phyloP scores from a whole-genome alignment of 805 yeast genomes.

The Candida caryicola region DNA sequence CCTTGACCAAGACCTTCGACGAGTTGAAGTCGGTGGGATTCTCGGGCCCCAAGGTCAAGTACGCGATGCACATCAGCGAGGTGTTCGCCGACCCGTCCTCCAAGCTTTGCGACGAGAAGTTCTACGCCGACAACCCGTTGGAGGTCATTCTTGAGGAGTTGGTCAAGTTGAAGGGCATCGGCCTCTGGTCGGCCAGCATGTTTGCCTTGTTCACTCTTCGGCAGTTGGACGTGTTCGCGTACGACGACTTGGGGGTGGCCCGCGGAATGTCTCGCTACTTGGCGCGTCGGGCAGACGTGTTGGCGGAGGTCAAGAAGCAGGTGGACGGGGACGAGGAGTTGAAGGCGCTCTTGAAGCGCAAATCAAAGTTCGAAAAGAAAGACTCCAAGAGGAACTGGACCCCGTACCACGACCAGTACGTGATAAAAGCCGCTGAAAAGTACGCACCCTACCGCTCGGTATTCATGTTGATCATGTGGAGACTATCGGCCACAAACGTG shows the following conservation, averaged over 20 bases:
- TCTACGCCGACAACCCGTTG: constrained; percentile 37
- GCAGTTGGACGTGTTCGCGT: constrained; percentile 67
- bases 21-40: constrained; percentile 63
- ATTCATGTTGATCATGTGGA: constrained; percentile 74
- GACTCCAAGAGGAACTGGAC: constrained; percentile 58
- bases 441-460: constrained; percentile 67
- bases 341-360: constrained; percentile 34
- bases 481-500: constrained; percentile 57
- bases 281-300: constrained; percentile 48
- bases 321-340: constrained; percentile 33
- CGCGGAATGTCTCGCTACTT: constrained; percentile 73
- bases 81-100: constrained; percentile 45
- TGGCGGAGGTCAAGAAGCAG: constrained; percentile 41
- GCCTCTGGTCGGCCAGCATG: constrained; percentile 89
- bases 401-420: constrained; percentile 59
- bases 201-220: constrained; percentile 69
- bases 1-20: constrained; percentile 42
- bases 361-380: constrained; percentile 31
- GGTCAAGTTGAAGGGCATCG: constrained; percentile 64
- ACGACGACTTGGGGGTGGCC: constrained; percentile 81
- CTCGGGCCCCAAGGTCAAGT: constrained; percentile 64
- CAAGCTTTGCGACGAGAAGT: constrained; percentile 27
- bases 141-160: constrained; percentile 49
- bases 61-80: constrained; percentile 53
- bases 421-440: constrained; percentile 51